Conservation (phyloP, 1,284 basidiomycete species). For the Termitomyces sp. region DNA sequence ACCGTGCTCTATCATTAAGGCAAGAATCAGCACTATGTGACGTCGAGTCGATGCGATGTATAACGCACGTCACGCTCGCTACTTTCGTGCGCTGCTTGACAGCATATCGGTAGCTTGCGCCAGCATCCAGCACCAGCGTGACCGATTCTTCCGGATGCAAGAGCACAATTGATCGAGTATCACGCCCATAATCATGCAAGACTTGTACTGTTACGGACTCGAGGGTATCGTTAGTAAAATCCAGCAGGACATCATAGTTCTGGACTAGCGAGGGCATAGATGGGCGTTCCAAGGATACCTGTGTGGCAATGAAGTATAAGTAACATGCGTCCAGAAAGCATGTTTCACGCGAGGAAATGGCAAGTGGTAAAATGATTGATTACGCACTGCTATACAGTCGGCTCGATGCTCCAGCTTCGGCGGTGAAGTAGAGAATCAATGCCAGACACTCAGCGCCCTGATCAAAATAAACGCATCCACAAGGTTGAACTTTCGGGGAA, state of each 20-base stretch:
- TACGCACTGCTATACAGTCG: slow-evolving; percentile 12
- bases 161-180: slow-evolving; percentile 48
- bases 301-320: slow-evolving; percentile 21
- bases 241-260: slow-evolving; percentile 60
- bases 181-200: slow-evolving; percentile 56
- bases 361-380: neutral
- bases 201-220: slow-evolving; percentile 62
- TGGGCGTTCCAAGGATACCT: slow-evolving; percentile 6
- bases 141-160: slow-evolving; percentile 59
- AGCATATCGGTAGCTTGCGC: slow-evolving; percentile 62
- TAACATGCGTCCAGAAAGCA: slow-evolving; percentile 4
- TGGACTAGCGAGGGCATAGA: slow-evolving; percentile 38
- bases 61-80: slow-evolving; percentile 61
- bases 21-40: slow-evolving; percentile 3
- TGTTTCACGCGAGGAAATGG: slow-evolving; percentile 11
- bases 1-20: slow-evolving; percentile 43
- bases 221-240: slow-evolving; percentile 64
- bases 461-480: slow-evolving; percentile 8
- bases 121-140: slow-evolving; percentile 62
- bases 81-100: slow-evolving; percentile 61
- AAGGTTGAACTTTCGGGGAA: slow-evolving; percentile 6
- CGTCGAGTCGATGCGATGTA: slow-evolving; percentile 2
- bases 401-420: slow-evolving; percentile 6
- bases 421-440: slow-evolving; percentile 2
- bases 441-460: neutral